Evolutionary conservation across 73 alveolate species (phyloP), one percentile per base, ranked within the genome.

Genomic region (Breviolum minutum): DNA sequence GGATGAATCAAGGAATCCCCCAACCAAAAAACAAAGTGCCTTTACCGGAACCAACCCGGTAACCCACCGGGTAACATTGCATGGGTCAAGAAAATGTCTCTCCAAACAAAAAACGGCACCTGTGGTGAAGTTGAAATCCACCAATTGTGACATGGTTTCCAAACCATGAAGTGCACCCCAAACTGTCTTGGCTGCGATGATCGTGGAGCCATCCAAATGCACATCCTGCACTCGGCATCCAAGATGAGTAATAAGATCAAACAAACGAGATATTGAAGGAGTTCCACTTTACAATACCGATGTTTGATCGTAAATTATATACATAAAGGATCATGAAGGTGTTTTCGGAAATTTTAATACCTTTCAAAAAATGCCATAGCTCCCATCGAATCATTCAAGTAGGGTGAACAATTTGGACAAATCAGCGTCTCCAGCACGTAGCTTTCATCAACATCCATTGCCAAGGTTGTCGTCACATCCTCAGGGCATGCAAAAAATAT

Each of bases 81-180:
- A 22, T 22, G 40, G n/a, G 27, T 16, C 13, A 7, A 19, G 82
- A n/a, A 71, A 71, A 12, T 71, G 63, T 30, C 22, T 11, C 86
- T 29, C 86, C 62, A 73, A 11, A 29, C 82, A 9, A 13, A 11
- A 8, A 30, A 6, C 13, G 7, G 63, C 88, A 9, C 98, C 98
- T 92, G 91, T 76, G 64, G 89, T n/a, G 86, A 80, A 94, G 74
- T 94, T 81, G 94, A 94, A 94, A 11, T 63, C 81, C 48, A 94
- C 73, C 86, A 94, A 62, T 86, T 94, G 99, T 74, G 99, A 80
- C 70, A 94, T 71, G 26, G 86, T 79, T 63, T 77, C 94, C 62
- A 94, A 68, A 19, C 94, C 94, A 32, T 61, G 99, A 63, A 80
- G 85, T 7, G 99, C 99, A 30, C 99, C 99, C 92, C 94, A 94